These are phyloP conservation scores for Xylariomycetidae sp. DNA, from an alignment of 2,329 filamentous ascomycete genomes.

Conservation along the genomic window DNA sequence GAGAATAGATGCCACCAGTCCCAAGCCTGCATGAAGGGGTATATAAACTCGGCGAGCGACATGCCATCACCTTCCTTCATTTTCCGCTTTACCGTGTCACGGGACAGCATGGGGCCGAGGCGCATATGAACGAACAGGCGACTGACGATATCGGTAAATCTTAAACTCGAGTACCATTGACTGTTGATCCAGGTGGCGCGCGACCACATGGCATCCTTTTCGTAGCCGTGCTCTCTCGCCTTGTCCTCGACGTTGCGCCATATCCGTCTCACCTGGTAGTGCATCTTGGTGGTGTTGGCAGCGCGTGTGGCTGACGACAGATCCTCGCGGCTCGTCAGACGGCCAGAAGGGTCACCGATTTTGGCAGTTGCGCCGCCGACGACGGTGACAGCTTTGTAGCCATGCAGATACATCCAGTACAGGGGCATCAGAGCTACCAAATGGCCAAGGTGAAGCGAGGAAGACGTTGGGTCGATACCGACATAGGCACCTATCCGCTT, in stretches of 20 bases:
- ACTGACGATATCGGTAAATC: constrained; percentile 70
- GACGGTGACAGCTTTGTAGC: constrained; percentile 62
- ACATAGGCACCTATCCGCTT: constrained; percentile 72
- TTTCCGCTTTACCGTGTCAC: constrained; percentile 83
- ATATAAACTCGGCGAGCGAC: constrained; percentile 89
- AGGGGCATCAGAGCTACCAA: constrained; percentile 77
- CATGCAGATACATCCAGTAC: constrained; percentile 79
- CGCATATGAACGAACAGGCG: constrained; percentile 70
- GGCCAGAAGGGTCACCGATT: constrained; percentile 73
- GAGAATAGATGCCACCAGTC: constrained; percentile 89
- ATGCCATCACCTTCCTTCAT: constrained; percentile 85
- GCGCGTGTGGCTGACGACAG: constrained; percentile 48
- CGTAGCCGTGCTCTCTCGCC: constrained; percentile 60
- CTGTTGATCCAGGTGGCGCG: constrained; percentile 75
- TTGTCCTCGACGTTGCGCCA: constrained; percentile 69
- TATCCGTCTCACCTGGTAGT: constrained; percentile 65
- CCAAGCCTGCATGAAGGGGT: constrained; percentile 91
- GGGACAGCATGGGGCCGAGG: constrained; percentile 79
- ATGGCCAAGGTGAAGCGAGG: constrained; percentile 76
- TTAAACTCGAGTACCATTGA: constrained; percentile 70
- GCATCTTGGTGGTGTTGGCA: constrained; percentile 64
- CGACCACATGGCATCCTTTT: constrained; percentile 59
- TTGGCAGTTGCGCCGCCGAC: constrained; percentile 72
- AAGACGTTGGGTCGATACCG: constrained; percentile 76
- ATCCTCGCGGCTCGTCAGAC: constrained; percentile 56